A percentile compares a stretch with the other conserved stretches of the same genome.
These are phyloP conservation scores for Penicillium sp. DNA, from an alignment of 2,329 filamentous ascomycete species.

Conservation along the genomic window DNA sequence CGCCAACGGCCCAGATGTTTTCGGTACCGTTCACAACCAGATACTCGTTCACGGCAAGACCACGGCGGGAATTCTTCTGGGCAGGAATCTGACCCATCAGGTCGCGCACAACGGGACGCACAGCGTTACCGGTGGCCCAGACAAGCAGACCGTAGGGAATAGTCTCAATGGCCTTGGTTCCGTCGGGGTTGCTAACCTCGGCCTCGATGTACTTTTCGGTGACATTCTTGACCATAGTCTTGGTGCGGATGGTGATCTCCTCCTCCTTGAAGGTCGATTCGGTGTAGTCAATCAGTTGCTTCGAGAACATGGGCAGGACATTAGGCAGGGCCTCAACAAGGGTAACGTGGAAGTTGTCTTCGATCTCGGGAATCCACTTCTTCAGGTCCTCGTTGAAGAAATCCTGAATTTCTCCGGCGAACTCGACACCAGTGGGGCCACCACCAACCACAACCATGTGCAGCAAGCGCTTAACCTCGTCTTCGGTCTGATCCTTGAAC, in stretches of 20 bases:
- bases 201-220: slow-evolving; percentile 91
- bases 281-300: slow-evolving; percentile 98
- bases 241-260: slow-evolving; percentile 93
- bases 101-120: slow-evolving; percentile 84
- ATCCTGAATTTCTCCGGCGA: slow-evolving; percentile 95
- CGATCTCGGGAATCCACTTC: slow-evolving; percentile 96
- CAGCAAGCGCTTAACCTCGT: slow-evolving; percentile 87
- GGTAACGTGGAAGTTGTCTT: slow-evolving; percentile 92
- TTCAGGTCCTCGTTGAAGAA: slow-evolving; percentile 98
- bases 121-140: slow-evolving; percentile 95
- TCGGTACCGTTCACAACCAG: slow-evolving; percentile 95
- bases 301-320: slow-evolving; percentile 93
- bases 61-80: slow-evolving; percentile 90
- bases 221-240: slow-evolving; percentile 98
- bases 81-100: slow-evolving; percentile 88
- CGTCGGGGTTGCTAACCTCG: slow-evolving; percentile 73
- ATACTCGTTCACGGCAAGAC: slow-evolving; percentile 96
- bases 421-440: slow-evolving; percentile 95
- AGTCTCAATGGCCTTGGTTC: slow-evolving; percentile 71
- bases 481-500: slow-evolving; percentile 88
- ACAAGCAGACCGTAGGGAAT: slow-evolving; percentile 95
- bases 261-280: slow-evolving; percentile 99
- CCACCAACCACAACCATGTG: slow-evolving; percentile 97
- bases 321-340: slow-evolving; percentile 96
- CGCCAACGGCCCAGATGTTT: slow-evolving; percentile 96